Base-by-base conservation (phyloP, 1,284 basidiomycete genomes). In the Ustilago bromivora region DNA sequence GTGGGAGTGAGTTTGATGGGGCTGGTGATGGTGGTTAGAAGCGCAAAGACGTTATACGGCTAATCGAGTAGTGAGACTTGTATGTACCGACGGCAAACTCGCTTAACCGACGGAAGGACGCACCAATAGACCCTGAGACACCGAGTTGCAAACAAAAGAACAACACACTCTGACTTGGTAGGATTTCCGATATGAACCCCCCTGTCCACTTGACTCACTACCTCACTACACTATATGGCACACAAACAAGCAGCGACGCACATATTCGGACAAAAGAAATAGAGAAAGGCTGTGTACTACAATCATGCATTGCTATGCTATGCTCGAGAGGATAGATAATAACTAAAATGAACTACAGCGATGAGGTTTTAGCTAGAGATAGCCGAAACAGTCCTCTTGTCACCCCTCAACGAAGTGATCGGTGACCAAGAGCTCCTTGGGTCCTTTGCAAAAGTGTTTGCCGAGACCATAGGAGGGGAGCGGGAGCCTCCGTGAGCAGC, bases 391-490 rank as follows among this genome's bases (percentile, higher is more conserved):
- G 53, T 53, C 0, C 76, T 47, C 69, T 78, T 78, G 58, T 78
- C 76, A n/a, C 71, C 76, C 3, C 76, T 57, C 40, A 78, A 47
- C 53, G 64, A 65, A 1, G 52, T 47, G 67, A 77, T 70, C 19
- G 76, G 76, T 9, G 64, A 70, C 76, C 76, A 78, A 19, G 66
- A 46, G 34, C 23, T 62, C 32, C 66, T 60, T 10, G 75, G 71
- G 49, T 78, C 67, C 61, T 71, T 73, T n/a, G 54, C 13, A 51
- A 65, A 67, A 5, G 51, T 36, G 36, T 65, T 62, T 46, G 61
- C 34, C 13, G 19, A 46, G n/a, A 62, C 52, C 43, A 69, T 49
- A 4, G 73, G 68, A 19, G 68, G 65, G 9, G 64, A 57, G 19
- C 62, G 57, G 58, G 66, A 61, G 28, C 65, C 59, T 12, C 66